These are phyloP conservation scores for Paramyrothecium sp. DNA, from an alignment of 2,329 filamentous ascomycete species.

Conservation along the genomic window DNA sequence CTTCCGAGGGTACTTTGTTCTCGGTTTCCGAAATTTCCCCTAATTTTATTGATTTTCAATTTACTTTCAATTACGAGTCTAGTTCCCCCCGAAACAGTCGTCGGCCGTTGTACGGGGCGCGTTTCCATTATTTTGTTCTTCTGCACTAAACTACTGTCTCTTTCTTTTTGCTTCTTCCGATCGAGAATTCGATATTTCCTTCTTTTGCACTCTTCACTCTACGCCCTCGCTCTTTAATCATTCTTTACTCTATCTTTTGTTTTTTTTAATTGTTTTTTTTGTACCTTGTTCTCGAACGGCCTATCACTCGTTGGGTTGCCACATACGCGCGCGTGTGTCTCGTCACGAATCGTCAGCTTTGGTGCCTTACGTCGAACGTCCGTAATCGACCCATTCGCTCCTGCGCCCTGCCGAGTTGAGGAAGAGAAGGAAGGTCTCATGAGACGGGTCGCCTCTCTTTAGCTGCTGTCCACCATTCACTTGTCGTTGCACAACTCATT, in stretches of 20 bases:
- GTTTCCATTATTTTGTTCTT: too few species aligned
- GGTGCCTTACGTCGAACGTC: neutral
- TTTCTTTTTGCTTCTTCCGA: neutral
- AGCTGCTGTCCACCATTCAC: too few species aligned
- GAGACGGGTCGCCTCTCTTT: neutral
- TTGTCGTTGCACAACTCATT: neutral
- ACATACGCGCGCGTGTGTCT: neutral
- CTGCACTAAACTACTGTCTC: too few species aligned
- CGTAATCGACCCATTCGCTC: neutral
- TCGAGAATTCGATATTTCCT: neutral
- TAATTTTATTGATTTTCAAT: too few species aligned
- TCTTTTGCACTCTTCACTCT: neutral
- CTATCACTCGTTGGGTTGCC: neutral
- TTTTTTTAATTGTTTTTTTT: neutral
- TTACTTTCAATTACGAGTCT: too few species aligned
- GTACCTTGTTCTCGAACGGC: neutral
- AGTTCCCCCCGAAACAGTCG: too few species aligned
- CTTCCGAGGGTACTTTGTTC: too few species aligned
- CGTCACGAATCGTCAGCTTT: neutral
- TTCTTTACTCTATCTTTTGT: neutral
- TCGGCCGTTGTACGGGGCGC: too few species aligned
- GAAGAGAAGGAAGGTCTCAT: neutral
- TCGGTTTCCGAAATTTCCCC: too few species aligned
- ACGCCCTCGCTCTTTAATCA: neutral
- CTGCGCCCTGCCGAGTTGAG: neutral